Evolutionary conservation across 352 stramenopile genomes (phyloP), one percentile per base, ranked within the genome.

Genomic region (Hyaloperonospora arabidopsidis): DNA sequence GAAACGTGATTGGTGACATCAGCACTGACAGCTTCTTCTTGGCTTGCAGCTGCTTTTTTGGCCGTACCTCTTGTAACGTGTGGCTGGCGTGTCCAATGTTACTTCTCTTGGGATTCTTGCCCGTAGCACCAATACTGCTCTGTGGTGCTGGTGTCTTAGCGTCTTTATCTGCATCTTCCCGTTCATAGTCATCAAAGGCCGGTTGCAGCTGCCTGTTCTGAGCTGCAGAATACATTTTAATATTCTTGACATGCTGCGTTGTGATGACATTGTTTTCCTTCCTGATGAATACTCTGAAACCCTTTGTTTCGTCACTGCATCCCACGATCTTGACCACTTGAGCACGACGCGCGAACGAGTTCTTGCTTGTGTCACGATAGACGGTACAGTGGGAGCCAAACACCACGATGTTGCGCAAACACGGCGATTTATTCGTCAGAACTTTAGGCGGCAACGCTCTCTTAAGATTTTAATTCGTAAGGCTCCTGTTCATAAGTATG

Each of bases 401-500:
- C 49, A 39, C 52, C n/a, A 61, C 45, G 28, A 65, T 56, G 13
- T 56, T 25, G 5, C 18, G 38, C 17, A 57, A 10, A 2, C 35
- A 5, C 0, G 45, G 59, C 12, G 29, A 32, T 19, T 22, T 8
- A 1, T 29, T 29, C 25, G 25, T 29, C 25, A 29, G 25, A 29
- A 29, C 25, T 29, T 29, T 7, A 29, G 7, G 25, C 25, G 59
- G 46, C 40, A 29, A 54, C 45, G 29, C 22, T 10, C 6, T 5
- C 40, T 35, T 13, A 23, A 18, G 41, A 19, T 75, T 75, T 0
- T 40, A 29, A 0, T 45, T 52, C 7, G 45, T 71, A 1, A 52
- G 54, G 29, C 54, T 64, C 2, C 62, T 17, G 22, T 67, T 76
- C n/a, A 72, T 35, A 1, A 72, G 25, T 70, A 70, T 1, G 48